phyloP scores from a whole-genome alignment of 2,329 filamentous ascomycete species.

The Xylaria sp. region DNA sequence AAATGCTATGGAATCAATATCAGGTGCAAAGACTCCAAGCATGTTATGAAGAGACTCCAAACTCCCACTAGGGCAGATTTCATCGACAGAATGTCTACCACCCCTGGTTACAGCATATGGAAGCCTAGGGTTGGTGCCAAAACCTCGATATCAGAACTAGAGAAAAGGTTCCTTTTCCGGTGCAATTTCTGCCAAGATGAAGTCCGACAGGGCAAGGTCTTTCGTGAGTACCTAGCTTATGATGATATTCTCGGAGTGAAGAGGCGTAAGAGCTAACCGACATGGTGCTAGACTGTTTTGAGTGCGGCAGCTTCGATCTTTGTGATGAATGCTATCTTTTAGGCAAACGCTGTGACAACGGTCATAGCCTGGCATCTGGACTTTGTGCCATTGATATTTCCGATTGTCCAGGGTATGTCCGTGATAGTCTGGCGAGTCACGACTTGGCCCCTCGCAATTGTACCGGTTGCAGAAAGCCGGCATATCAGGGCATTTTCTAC shows the following conservation, averaged over 20 bases:
- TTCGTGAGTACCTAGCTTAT: neutral
- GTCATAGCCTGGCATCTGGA: neutral
- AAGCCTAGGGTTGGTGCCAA: neutral
- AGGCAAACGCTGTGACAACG: neutral
- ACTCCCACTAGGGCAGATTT: neutral
- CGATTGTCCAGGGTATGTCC: neutral
- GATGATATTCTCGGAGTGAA: neutral
- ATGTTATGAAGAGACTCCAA: neutral
- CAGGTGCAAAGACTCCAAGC: neutral
- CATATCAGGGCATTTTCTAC: neutral
- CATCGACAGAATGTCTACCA: neutral
- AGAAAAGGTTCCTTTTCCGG: neutral
- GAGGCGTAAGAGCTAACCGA: neutral
- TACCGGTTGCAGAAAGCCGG: neutral
- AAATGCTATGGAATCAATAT: neutral
- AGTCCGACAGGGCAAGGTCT: neutral
- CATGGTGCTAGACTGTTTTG: neutral
- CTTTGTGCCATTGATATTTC: constrained; percentile 3
- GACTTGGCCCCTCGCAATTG: neutral
- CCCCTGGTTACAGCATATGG: neutral
- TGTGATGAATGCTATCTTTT: constrained; percentile 9
- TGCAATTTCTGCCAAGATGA: constrained; percentile 2
- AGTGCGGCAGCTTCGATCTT: constrained; percentile 4
- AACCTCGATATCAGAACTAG: neutral
- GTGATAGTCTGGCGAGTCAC: neutral